Evolutionary conservation across 2,329 filamentous ascomycete genomes (phyloP).

Genomic region (Diaporthe velutina): DNA sequence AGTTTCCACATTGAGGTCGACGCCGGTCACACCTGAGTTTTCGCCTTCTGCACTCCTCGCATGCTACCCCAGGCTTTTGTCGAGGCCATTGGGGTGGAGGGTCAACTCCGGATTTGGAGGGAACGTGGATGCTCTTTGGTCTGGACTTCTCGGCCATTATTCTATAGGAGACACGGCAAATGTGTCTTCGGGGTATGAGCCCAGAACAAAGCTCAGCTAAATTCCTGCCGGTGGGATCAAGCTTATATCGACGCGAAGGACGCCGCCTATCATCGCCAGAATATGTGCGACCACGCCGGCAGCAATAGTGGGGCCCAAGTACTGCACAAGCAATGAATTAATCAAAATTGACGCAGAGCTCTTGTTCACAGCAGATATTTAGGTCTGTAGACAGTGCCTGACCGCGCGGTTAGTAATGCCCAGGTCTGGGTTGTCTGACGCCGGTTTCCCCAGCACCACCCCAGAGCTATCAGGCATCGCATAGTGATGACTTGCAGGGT

Average conservation of each 20-base stretch:
- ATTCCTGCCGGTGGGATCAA: not conserved
- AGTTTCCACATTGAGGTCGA: slow-evolving; percentile 11
- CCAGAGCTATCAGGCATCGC: not conserved
- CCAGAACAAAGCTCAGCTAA: not conserved
- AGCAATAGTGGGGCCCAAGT: not conserved
- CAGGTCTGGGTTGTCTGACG: not conserved
- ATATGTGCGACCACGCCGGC: not conserved
- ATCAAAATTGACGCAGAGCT: not conserved
- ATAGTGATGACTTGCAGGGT: not conserved
- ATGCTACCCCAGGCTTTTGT: slow-evolving; percentile 14
- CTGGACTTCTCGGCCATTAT: slow-evolving; percentile 2
- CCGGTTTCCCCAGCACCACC: not conserved
- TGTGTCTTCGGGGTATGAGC: not conserved
- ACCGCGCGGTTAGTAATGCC: slow-evolving; percentile 1
- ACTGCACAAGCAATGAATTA: not conserved
- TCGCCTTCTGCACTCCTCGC: slow-evolving; percentile 29
- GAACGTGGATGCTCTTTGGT: not conserved
- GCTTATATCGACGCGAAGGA: not conserved
- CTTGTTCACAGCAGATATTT: not conserved
- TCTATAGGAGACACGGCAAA: not conserved
- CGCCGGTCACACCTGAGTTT: slow-evolving; percentile 30
- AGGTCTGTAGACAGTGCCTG: not conserved
- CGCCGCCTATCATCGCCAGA: not conserved
- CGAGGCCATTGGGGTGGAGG: not conserved
- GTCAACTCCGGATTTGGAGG: not conserved